Evolutionary conservation across 1,139 yeast genomes (phyloP), one percentile per base, ranked within the genome.

Genomic region (Schwanniomyces etchellsii): DNA sequence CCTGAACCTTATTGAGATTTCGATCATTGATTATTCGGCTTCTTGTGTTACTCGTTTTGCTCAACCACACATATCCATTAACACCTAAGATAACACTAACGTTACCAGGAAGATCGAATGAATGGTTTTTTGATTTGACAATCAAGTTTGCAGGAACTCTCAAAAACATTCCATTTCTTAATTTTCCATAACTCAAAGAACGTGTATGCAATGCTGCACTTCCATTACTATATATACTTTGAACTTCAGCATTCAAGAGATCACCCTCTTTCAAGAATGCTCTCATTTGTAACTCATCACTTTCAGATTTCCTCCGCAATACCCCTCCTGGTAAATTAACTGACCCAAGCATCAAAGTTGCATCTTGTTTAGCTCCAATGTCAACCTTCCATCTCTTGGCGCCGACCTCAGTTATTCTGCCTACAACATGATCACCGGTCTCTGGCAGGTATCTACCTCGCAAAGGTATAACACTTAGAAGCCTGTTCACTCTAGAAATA

Each of bases 291-390:
- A 93, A 66, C 59, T 93, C 98, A 61, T 93, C 99, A 42, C 83
- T 79, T 49, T 93, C 98, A 17, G 91, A 80, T 52, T 93, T 93
- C 48, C 98, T 73, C 55, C 98, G 75, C 45, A 91, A 64, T 3
- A 93, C 86, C 34, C 99, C 99, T 33, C 99, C 98, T 1, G 99
- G 99, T 39, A 93, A 67, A 55, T 93, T 93, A 15, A 93, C 96
- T 1, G 96, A 85, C 6, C 98, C 98, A 38, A 93, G 68, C 86
- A 86, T 81, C 40, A 93, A 63, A 0, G 85, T 78, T 0, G 96
- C 98, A 52, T 88, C 94, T 48, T 86, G 96, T 45, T 79, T 81
- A 14, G 86, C 85, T 11, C 98, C 97, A 45, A 93, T 86, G 47
- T 91, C 96, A 13, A 93, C 97, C 51, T 83, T 88, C 98, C 99